Evolutionary conservation across 805 yeast species (phyloP).

Genomic region (Starmerella riodocensis): DNA sequence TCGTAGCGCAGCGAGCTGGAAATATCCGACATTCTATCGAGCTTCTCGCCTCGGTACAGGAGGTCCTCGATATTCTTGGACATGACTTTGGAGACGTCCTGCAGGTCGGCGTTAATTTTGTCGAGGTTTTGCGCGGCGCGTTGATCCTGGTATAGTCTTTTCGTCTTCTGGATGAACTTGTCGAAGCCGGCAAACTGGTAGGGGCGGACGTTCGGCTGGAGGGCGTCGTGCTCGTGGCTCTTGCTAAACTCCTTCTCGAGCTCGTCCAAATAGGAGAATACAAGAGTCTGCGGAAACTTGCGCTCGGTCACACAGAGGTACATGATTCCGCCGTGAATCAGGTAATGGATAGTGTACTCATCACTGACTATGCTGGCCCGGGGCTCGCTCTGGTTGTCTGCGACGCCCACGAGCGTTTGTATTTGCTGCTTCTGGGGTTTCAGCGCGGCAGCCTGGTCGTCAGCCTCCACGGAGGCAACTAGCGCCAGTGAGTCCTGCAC

Average conservation of each 20-base stretch:
- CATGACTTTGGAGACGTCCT: constrained; percentile 90
- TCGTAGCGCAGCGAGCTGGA: constrained; percentile 68
- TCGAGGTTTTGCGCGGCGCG: constrained; percentile 83
- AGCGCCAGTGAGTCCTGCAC: constrained; percentile 51
- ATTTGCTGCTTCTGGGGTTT: constrained; percentile 72
- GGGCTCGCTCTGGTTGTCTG: constrained; percentile 67
- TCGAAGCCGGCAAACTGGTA: constrained; percentile 81
- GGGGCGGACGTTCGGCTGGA: constrained; percentile 58
- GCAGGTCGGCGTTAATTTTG: constrained; percentile 70
- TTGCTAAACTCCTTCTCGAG: constrained; percentile 68
- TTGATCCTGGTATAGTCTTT: constrained; percentile 77
- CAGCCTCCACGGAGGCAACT: constrained; percentile 82
- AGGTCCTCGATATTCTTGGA: constrained; percentile 93
- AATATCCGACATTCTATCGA: constrained; percentile 78
- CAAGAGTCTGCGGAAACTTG: constrained; percentile 75
- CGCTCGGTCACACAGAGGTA: constrained; percentile 68
- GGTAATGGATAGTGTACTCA: constrained; percentile 57
- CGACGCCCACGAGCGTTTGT: constrained; percentile 58
- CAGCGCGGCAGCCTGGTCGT: constrained; percentile 40
- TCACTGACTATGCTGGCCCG: constrained; percentile 78
- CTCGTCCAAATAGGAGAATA: constrained; percentile 75
- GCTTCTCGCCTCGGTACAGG: constrained; percentile 84
- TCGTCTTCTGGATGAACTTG: constrained; percentile 59
- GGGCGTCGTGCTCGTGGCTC: constrained; percentile 60
- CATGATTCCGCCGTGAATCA: constrained; percentile 49